These are phyloP conservation scores for Fusarium penzigii DNA, from an alignment of 2,329 filamentous ascomycete species.

Conservation along the genomic window DNA sequence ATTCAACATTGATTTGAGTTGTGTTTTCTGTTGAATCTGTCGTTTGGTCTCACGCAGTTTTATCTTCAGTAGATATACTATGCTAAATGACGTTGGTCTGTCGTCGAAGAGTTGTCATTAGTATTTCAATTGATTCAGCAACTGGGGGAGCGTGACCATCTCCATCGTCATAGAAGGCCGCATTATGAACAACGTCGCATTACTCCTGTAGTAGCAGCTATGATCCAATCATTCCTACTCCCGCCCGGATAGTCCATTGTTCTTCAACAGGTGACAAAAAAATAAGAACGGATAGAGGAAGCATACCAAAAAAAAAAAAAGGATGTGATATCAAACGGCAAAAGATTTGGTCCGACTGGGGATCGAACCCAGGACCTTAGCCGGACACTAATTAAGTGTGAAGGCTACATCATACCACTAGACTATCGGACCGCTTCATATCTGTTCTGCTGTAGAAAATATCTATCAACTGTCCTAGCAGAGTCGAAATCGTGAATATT, in stretches of 20 bases:
- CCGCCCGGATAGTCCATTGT: too few relatives aligned
- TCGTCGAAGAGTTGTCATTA: background rate
- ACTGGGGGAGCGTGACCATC: background rate
- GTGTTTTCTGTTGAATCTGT: background rate
- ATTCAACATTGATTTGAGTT: background rate
- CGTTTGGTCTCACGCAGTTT: too few relatives aligned
- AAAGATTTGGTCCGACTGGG: constrained; percentile 6
- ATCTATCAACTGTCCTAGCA: too few relatives aligned
- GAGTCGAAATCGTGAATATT: too few relatives aligned
- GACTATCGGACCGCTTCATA: background rate
- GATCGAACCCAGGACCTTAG: constrained; percentile 7
- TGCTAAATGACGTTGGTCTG: background rate
- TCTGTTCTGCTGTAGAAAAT: too few relatives aligned
- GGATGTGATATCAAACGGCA: background rate
- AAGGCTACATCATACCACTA: constrained; percentile 3
- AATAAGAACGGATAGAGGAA: background rate
- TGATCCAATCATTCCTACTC: too few relatives aligned
- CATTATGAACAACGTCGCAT: background rate
- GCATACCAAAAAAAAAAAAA: background rate
- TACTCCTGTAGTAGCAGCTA: too few relatives aligned
- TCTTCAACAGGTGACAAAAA: too few relatives aligned
- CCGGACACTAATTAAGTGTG: constrained; percentile 1
- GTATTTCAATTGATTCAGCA: background rate
- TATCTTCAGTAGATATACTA: background rate
- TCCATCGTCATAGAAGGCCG: background rate